These are phyloP conservation scores for Barnettozyma botsteinii DNA, from an alignment of 805 yeast species.

Conservation along the genomic window DNA sequence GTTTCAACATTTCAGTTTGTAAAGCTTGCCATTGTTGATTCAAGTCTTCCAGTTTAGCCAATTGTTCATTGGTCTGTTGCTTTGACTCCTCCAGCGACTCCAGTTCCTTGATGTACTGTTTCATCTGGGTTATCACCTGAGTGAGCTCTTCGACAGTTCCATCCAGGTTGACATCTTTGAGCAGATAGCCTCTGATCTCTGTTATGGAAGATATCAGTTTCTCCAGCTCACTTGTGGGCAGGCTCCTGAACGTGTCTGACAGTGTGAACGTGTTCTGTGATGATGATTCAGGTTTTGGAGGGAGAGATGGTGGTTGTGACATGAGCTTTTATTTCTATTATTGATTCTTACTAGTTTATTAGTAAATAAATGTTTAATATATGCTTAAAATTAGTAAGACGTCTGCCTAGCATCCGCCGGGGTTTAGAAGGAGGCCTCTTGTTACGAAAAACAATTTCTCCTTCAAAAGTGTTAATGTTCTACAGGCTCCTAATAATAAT, in stretches of 20 bases:
- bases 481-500: too few species aligned
- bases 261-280: constrained; percentile 4
- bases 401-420: too few species aligned
- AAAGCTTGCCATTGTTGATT: constrained; percentile 31
- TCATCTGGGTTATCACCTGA: constrained; percentile 21
- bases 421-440: too few species aligned
- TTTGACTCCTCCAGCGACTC: constrained; percentile 27
- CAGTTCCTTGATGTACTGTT: constrained; percentile 23
- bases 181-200: constrained; percentile 26
- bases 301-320: constrained; percentile 5
- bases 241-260: constrained; percentile 16
- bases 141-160: constrained; percentile 24
- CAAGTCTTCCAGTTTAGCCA: constrained; percentile 6
- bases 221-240: constrained; percentile 22
- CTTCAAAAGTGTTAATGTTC: neutral
- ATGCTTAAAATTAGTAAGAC: too few species aligned
- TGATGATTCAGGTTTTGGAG: constrained; percentile 8
- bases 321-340: neutral
- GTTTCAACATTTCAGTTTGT: constrained; percentile 30
- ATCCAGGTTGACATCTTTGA: constrained; percentile 21
- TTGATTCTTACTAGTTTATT: too few species aligned
- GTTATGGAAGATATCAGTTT: constrained; percentile 18
- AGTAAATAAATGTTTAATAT: too few species aligned
- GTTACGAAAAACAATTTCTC: too few species aligned
- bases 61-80: constrained; percentile 13